Evolutionary conservation across 768 basidiomycete species (phyloP).

Genomic region (Phylloporus scabripes): DNA sequence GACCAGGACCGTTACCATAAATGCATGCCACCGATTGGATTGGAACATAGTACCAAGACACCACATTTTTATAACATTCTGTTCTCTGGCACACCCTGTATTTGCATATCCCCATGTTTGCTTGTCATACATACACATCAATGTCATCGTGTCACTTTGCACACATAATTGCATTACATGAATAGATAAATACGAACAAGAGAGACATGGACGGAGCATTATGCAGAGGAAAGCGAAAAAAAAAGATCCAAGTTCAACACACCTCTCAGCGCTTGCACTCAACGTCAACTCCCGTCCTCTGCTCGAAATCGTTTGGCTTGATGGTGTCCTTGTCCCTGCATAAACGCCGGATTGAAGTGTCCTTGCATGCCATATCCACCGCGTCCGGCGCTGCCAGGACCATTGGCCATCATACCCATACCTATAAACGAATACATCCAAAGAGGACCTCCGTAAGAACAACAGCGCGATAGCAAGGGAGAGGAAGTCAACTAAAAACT

Average conservation of each 20-base stretch:
- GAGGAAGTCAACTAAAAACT: constrained; percentile 27
- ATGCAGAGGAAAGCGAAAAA: neutral
- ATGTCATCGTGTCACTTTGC: neutral
- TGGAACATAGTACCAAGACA: neutral
- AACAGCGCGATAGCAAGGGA: constrained; percentile 5
- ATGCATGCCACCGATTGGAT: neutral
- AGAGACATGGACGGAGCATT: neutral
- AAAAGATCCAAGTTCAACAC: neutral
- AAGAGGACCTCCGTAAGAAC: constrained; percentile 28
- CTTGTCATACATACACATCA: neutral
- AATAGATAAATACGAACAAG: constrained; percentile 20
- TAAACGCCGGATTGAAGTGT: constrained; percentile 74
- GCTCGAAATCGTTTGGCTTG: constrained; percentile 51
- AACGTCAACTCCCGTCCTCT: constrained; percentile 49
- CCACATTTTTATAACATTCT: neutral
- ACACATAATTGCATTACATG: constrained; percentile 19
- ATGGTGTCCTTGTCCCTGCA: constrained; percentile 43
- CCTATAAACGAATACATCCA: constrained; percentile 35
- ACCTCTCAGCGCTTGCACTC: neutral
- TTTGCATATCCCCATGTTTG: neutral
- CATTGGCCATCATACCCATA: constrained; percentile 50
- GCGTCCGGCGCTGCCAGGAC: constrained; percentile 24
- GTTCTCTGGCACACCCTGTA: neutral
- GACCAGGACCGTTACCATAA: neutral
- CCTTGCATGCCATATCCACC: constrained; percentile 49